Evolutionary conservation across 768 basidiomycete genomes (phyloP).

Genomic region (Panaeolus papilionaceus): DNA sequence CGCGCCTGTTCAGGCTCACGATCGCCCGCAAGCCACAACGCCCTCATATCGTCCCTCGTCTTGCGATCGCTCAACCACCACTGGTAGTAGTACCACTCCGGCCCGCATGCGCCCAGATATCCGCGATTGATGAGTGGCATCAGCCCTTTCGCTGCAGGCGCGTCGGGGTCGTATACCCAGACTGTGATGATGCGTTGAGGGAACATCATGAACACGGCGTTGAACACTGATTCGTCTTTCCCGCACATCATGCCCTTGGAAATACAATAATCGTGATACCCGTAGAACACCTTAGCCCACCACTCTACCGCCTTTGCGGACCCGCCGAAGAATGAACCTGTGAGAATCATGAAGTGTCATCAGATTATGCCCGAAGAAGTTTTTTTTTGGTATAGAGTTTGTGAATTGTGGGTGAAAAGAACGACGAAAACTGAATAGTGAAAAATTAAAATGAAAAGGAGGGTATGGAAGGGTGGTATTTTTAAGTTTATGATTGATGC

Average conservation of each 20-base stretch:
- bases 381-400: too few species aligned
- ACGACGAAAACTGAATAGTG: neutral
- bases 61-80: conserved; percentile 47
- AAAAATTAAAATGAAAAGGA: neutral
- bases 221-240: conserved; percentile 61
- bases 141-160: conserved; percentile 23
- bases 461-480: too few species aligned
- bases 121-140: conserved; percentile 22
- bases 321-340: conserved; percentile 66
- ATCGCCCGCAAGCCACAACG: conserved; percentile 29
- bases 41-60: conserved; percentile 30
- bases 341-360: neutral
- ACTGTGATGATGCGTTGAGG: conserved; percentile 50
- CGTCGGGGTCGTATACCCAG: conserved; percentile 42
- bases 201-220: conserved; percentile 40
- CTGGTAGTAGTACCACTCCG: conserved; percentile 57
- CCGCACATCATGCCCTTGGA: conserved; percentile 53
- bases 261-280: conserved; percentile 58
- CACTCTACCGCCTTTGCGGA: conserved; percentile 48
- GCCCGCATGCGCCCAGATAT: conserved; percentile 47
- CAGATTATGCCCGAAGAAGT: too few species aligned
- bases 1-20: conserved; percentile 22
- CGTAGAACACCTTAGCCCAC: conserved; percentile 53
- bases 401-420: too few species aligned
- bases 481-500: too few species aligned